Base-by-base conservation (phyloP, 805 yeast species). In the Wickerhamiella musiphila region DNA sequence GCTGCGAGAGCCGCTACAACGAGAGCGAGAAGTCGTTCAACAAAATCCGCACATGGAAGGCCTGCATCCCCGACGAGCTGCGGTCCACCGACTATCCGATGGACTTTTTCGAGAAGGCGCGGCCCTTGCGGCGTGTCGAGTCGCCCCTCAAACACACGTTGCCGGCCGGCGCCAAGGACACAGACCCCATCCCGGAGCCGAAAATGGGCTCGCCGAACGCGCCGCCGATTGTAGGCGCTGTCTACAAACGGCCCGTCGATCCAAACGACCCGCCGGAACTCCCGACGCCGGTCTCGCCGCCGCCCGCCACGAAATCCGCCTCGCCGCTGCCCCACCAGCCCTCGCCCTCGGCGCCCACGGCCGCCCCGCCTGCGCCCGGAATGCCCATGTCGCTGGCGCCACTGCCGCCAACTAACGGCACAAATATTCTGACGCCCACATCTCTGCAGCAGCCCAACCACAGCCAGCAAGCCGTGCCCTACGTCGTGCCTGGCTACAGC, bases 1-100 rank as follows among this genome's bases (percentile, higher is more conserved):
- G 90, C 44, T 90, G 96, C 59, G 98, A 90, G 55, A 79, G 71
- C 53, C 73, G 98, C 48, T 90, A 84, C 57, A 86, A 86, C 51
- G 95, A 86, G 51, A 65, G 70, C 34, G 93, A 81, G 46, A 79
- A 81, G 53, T 74, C 74, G 18, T 90, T 90, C 63, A 90, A 86
- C 56, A 78, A 86, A 51, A 90, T 90, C 47, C 69, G 96, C 49
- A 86, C 98, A 2, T 90, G 98, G 98, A 86, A 82, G 55, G 95
- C 95, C 5, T 90, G 96, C 61, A 65, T 90, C 43, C 98, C 98
- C 0, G 96, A 90, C 54, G 96, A 86, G 54, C 78, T 86, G 29
- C 71, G 96, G 46, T 83, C 78, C 41, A 40, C 45, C 3, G 65
- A 59, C 40, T 60, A 60, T 38, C 53, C 55, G 12, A 58, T 59